Evolutionary conservation across 805 yeast genomes (phyloP).

Genomic region (Candida railenensis): DNA sequence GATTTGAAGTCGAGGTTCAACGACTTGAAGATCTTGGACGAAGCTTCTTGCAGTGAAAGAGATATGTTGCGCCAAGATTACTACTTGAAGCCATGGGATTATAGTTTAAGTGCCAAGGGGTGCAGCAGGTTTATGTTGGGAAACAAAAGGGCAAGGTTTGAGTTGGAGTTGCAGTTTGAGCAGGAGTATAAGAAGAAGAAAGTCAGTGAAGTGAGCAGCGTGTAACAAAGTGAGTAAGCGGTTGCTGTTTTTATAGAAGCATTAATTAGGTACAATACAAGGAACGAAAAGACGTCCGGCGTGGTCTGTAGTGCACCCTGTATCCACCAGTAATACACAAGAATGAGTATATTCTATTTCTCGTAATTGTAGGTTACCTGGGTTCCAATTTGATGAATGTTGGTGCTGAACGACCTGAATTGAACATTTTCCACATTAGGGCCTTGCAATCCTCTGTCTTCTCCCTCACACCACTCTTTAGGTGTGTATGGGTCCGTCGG

Average conservation of each 20-base stretch:
- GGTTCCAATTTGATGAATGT: conserved; percentile 68
- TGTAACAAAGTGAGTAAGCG: neutral
- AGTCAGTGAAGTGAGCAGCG: neutral
- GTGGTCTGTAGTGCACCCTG: no score
- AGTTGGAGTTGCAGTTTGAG: conserved; percentile 25
- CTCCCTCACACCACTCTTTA: conserved; percentile 78
- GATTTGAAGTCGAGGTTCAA: conserved; percentile 43
- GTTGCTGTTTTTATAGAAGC: no score
- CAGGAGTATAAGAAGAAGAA: conserved; percentile 1
- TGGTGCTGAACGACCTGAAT: conserved; percentile 67
- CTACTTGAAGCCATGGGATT: conserved; percentile 47
- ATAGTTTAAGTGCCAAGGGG: conserved; percentile 36
- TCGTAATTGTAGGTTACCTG: conserved; percentile 57
- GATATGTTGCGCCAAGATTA: conserved; percentile 41
- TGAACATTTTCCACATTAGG: conserved; percentile 61
- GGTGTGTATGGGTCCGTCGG: conserved; percentile 58
- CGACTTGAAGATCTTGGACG: conserved; percentile 34
- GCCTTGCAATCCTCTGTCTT: conserved; percentile 53
- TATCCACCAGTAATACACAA: no score
- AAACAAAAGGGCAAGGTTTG: conserved; percentile 46
- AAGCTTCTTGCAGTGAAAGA: conserved; percentile 22
- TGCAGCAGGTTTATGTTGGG: conserved; percentile 53
- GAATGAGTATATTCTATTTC: no score
- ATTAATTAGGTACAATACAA: no score
- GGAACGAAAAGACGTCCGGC: no score